Base-by-base conservation (phyloP, 139 green algal species). In the Zygnema cylindricum region DNA sequence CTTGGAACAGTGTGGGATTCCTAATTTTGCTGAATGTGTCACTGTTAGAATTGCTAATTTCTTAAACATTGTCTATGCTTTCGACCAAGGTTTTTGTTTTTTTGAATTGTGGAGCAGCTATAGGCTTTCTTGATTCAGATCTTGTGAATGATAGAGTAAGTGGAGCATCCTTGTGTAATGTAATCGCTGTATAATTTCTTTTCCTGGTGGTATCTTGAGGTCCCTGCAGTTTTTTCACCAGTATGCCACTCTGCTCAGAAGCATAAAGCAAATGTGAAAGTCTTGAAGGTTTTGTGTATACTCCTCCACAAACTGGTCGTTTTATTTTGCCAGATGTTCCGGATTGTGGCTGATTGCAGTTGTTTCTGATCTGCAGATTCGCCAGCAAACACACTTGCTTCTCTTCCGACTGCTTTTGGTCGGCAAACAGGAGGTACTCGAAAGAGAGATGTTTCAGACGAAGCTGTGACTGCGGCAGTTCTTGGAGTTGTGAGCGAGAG, bases 331-430 rank as follows among this genome's bases (percentile, higher is more conserved):
- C n/a, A n/a, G n/a, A n/a, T n/a, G n/a, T n/a, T n/a, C n/a, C n/a
- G n/a, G n/a, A n/a, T n/a, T n/a, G n/a, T n/a, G n/a, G n/a, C n/a
- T n/a, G n/a, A n/a, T n/a, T n/a, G n/a, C n/a, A n/a, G n/a, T n/a
- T n/a, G n/a, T n/a, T n/a, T n/a, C n/a, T n/a, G n/a, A n/a, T n/a
- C n/a, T 79, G 71, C 21, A 16, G 38, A 54, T 79, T 3, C 38
- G 7, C 16, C 71, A n/a, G 16, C 71, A n/a, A 7, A 25, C 41
- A 25, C 23, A 86, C 38, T 63, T 35, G 41, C 78, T 30, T 63
- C 69, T 25, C 78, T 86, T 63, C 78, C 78, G 23, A 69, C 78
- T 36, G 40, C 78, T 41, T 86, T 86, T 30, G 78, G 78, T 63
- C 41, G 78, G 35, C 78, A 86, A 30, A 33, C 38, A 32, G n/a